phyloP scores from a whole-genome alignment of 495 filamentous ascomycete genomes.

The Penicillium daleae region DNA sequence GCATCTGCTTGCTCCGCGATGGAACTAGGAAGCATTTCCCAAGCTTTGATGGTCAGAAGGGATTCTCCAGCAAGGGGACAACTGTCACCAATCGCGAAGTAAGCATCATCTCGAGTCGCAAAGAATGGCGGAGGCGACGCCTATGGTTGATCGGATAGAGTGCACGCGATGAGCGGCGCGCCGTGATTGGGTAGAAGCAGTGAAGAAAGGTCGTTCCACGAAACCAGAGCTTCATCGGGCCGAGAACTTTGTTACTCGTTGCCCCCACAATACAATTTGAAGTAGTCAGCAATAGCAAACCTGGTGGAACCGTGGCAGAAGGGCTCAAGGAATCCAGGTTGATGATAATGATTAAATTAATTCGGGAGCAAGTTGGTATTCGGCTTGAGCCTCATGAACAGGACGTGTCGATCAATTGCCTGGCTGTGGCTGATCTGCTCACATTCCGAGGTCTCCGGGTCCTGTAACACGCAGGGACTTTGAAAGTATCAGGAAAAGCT shows the following conservation, averaged over 20 bases:
- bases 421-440: not conserved
- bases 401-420: not conserved
- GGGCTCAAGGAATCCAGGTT: not conserved
- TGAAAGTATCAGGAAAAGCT: not conserved
- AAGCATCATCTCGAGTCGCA: not conserved
- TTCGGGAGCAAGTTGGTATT: not conserved
- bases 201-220: conserved; percentile 14
- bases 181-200: conserved; percentile 17
- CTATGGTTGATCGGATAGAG: conserved; percentile 11
- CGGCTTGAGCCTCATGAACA: not conserved
- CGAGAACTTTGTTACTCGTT: conserved; percentile 26
- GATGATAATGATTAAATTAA: not conserved
- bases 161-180: conserved; percentile 9
- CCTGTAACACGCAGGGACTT: not conserved
- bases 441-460: not conserved
- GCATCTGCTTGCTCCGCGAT: not conserved
- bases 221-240: conserved; percentile 19
- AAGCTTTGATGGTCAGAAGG: not conserved
- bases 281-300: not conserved
- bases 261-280: conserved; percentile 13
- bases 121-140: conserved; percentile 8
- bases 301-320: too few relatives aligned
- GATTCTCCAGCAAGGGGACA: not conserved
- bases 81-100: not conserved
- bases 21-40: not conserved